A percentile compares a stretch with the other conserved stretches of the same genome.
Conservation (phyloP, 208 protist species). For the Acanthamoeba royreba region DNA sequence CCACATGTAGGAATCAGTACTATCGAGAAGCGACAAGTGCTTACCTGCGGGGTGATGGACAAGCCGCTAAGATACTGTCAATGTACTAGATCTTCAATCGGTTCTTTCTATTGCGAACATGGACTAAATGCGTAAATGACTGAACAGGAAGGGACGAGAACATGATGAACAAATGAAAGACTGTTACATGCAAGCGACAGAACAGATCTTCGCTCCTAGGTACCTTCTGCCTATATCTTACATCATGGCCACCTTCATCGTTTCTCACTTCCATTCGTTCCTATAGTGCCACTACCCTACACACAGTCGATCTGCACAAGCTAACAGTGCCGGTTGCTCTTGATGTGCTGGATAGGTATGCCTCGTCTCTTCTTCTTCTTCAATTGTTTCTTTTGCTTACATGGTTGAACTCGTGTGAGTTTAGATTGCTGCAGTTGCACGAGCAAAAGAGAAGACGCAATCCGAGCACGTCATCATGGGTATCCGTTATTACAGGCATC, state of each 20-base stretch:
- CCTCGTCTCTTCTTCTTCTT: neutral
- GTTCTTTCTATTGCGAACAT: too few relatives aligned
- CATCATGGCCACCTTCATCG: neutral
- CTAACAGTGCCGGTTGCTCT: neutral
- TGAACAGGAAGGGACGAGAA: neutral
- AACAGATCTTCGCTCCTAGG: neutral
- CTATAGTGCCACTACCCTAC: neutral
- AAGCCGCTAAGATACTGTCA: neutral
- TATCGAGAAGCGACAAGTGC: neutral
- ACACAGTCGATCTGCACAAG: neutral
- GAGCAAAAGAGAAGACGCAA: neutral
- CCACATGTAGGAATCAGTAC: neutral
- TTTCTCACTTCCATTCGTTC: neutral
- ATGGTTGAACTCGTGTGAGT: neutral
- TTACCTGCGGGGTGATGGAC: neutral
- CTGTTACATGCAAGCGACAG: neutral
- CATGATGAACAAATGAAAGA: neutral
- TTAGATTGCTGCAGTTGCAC: neutral
- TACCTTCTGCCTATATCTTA: too few relatives aligned
- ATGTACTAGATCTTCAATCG: too few relatives aligned
- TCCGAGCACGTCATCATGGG: neutral
- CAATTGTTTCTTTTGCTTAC: neutral
- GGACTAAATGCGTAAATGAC: too few relatives aligned
- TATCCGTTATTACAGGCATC: slow-evolving; percentile 5
- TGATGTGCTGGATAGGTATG: neutral